phyloP scores from a whole-genome alignment of 352 stramenopile genomes.

The Phytopythium vexans region DNA sequence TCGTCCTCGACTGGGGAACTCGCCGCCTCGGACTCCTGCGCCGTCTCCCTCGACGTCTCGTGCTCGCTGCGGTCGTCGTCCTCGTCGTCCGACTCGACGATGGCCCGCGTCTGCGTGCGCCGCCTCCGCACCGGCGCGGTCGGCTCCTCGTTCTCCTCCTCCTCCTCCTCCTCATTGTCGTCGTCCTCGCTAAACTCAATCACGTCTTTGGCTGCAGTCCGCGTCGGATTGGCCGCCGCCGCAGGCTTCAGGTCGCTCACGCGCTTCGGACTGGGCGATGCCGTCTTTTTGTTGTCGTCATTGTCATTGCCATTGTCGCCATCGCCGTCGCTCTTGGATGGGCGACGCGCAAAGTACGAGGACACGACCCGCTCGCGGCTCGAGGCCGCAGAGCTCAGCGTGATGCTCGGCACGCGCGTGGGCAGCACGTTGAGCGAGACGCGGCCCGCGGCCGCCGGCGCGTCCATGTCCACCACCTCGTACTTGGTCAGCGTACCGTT shows the following conservation, averaged over 20 bases:
- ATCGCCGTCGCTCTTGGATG: too few species aligned
- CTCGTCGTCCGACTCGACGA: slow-evolving; percentile 66
- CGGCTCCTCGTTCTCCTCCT: slow-evolving; percentile 48
- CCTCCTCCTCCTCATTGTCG: slow-evolving; percentile 9
- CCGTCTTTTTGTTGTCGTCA: background rate
- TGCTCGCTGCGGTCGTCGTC: slow-evolving; percentile 21
- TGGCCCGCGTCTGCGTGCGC: slow-evolving; percentile 47
- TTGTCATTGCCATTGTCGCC: background rate
- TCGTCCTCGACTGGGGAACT: slow-evolving; percentile 23
- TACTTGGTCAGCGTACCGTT: slow-evolving; percentile 86
- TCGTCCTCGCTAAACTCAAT: slow-evolving; percentile 31
- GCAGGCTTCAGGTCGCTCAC: slow-evolving; percentile 4
- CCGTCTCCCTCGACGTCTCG: slow-evolving; percentile 11
- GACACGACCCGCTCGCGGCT: slow-evolving; percentile 27
- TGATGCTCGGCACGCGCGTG: slow-evolving; percentile 24
- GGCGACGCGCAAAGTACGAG: slow-evolving; percentile 26
- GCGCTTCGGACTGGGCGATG: slow-evolving; percentile 6
- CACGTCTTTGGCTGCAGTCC: slow-evolving; percentile 15
- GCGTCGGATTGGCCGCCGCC: background rate
- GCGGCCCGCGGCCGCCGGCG: slow-evolving; percentile 9
- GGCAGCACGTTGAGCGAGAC: slow-evolving; percentile 31
- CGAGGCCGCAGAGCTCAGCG: slow-evolving; percentile 25
- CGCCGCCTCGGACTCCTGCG: background rate
- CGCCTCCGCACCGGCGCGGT: slow-evolving; percentile 27
- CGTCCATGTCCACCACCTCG: slow-evolving; percentile 61